Conservation (phyloP, 345 rosid species). For the Laguncularia racemosa region DNA sequence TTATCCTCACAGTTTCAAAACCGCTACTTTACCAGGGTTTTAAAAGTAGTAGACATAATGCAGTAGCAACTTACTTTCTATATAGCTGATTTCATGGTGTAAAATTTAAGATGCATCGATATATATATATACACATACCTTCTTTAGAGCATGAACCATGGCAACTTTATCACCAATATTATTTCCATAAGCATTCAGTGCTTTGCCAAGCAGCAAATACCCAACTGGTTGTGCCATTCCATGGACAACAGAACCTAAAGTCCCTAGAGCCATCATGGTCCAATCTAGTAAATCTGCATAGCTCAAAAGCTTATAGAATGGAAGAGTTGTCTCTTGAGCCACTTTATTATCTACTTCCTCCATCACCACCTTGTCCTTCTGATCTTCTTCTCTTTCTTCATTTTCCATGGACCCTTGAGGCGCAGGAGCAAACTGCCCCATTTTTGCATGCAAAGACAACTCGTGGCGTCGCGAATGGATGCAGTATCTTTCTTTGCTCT, state of each 20-base stretch:
- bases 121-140: too few relatives aligned
- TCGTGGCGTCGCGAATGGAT: background rate
- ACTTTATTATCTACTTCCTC: background rate
- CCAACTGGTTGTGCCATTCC: conserved; percentile 62
- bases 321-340: conserved; percentile 9
- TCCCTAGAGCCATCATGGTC: conserved; percentile 46
- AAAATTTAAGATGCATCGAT: too few relatives aligned
- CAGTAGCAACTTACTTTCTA: too few relatives aligned
- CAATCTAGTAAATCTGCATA: conserved; percentile 51
- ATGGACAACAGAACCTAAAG: conserved; percentile 42
- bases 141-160: conserved; percentile 33
- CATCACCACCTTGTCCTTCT: conserved; percentile 2
- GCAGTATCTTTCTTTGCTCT: background rate
- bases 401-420: background rate
- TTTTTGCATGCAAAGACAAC: background rate
- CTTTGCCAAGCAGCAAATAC: conserved; percentile 49
- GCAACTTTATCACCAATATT: conserved; percentile 16
- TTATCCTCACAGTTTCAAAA: too few relatives aligned
- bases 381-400: background rate
- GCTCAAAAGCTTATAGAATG: conserved; percentile 39
- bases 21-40: too few relatives aligned
- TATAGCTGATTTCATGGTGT: too few relatives aligned
- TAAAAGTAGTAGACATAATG: too few relatives aligned
- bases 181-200: conserved; percentile 45
- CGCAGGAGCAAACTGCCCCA: background rate